Base-by-base conservation (phyloP, 139 green algal species). In the Haematococcus sp. region DNA sequence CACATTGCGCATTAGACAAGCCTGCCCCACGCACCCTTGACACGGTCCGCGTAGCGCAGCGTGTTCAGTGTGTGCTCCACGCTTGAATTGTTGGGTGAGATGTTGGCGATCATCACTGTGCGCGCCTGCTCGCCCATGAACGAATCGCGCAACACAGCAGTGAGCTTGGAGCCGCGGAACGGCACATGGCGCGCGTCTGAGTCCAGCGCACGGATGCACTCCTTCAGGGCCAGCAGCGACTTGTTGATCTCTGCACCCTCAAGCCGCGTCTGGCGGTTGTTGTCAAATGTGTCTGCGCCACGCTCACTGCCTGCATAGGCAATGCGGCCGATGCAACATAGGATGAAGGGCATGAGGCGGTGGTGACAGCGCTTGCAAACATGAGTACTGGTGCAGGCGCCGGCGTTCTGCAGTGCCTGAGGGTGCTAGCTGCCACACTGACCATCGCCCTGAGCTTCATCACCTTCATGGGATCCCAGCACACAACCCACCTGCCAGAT, bases 231-330 rank as follows among this genome's bases (percentile, higher is more conserved):
- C 31, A 98, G 83, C 73, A 99, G 84, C 49, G 82, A 93, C 86
- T 98, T 98, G 87, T 98, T 99, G 84, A 99, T 99, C 80, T 98
- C 93, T 4, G 96, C 96, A 9, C 96, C 96, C 82, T 98, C 94
- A 25, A 94, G 63, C 70, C 93, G 87, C 28, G 84, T 89, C 74
- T 93, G 90, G n/a, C 86, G 75, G 72, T 98, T 93, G 74, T 98
- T 98, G 82, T 98, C 93, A 56, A 85, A 94, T 11, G 95, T 99
- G 88, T 98, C 95, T 28, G 95, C 95, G n/a, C 96, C 96, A 27
- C 96, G 88, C 86, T 99, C 96, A 72, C 86, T 95, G 43, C 92
- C 96, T 25, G 66, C 44, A 11, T 19, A 34, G 23, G 40, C 40
- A 49, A 19, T 7, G 40, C 7, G 7, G 7, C 40, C 7, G 40